These are phyloP conservation scores for Ustilaginoidea virens DNA, from an alignment of 2,329 filamentous ascomycete species.

Conservation along the genomic window DNA sequence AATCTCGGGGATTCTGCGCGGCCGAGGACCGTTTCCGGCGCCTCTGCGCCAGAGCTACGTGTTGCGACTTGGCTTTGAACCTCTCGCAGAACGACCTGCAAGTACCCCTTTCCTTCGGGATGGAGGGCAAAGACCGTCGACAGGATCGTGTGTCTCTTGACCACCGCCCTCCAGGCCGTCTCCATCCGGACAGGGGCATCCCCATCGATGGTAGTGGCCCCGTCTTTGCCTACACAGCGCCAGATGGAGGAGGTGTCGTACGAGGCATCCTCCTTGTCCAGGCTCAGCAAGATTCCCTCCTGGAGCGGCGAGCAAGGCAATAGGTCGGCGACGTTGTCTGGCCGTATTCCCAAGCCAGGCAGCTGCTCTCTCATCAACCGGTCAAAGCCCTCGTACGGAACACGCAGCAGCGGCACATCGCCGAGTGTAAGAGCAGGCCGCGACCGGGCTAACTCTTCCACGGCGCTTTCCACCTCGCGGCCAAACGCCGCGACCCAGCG, in stretches of 20 bases:
- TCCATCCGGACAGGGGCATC: neutral
- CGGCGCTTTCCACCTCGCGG: neutral
- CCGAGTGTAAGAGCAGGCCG: neutral
- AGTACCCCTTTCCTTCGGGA: neutral
- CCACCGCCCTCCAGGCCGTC: neutral
- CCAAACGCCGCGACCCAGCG: neutral
- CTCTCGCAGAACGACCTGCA: neutral
- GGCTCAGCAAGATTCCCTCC: conserved; percentile 2
- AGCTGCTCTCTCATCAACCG: neutral
- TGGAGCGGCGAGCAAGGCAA: conserved; percentile 2
- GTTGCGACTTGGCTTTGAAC: neutral
- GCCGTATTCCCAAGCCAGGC: neutral
- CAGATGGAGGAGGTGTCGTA: neutral
- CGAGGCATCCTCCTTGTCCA: neutral
- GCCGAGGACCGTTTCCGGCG: neutral
- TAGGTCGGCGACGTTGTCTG: neutral
- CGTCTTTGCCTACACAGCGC: neutral
- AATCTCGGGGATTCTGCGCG: conserved; percentile 1
- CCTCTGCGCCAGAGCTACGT: neutral
- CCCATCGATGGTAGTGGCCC: neutral
- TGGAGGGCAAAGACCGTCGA: neutral
- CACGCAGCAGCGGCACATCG: conserved; percentile 1
- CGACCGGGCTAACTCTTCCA: neutral
- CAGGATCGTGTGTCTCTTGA: neutral
- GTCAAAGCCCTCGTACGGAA: conserved; percentile 1